Base-by-base conservation (phyloP, 176 grass and related monocot genomes). In the Carex littledalei region DNA sequence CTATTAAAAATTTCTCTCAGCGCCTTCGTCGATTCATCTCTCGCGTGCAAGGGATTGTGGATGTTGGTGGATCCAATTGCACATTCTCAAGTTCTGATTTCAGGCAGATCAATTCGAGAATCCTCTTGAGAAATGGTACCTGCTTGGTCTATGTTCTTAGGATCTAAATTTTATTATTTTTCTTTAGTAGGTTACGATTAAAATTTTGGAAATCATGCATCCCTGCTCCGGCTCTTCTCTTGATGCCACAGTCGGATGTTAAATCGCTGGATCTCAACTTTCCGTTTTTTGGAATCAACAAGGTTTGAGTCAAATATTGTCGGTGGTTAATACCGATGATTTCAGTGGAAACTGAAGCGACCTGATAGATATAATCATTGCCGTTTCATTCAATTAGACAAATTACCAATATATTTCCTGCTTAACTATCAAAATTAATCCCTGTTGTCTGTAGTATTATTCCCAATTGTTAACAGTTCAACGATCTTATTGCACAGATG, bases 401-500 rank as follows among this genome's bases (percentile, higher is more conserved):
- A 47, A 20, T 12, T 31, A 58, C 5, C 57, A 57, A 6, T 54
- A 20, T 78, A 3, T 34, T 29, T 78, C 31, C 77, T 61, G 21
- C 14, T 55, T 55, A 57, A 59, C 21, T 80, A 32, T 16, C 5
- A 11, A 34, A 16, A 57, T 60, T 57, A 37, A 58, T 1, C 39
- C 22, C 47, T 45, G 8, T 63, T 81, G 31, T 81, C n/a, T 63
- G 31, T 54, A n/a, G 18, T 43, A 63, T 21, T 15, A 39, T 47
- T 12, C 50, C 56, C 56, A 60, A 82, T 43, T 64, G 73, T 56
- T 55, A 68, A 83, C 43, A 35, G 14, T 83, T 83, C 11, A 35
- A 45, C 12, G 16, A 60, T 81, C 39, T 83, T 84, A 11, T 69
- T 67, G 63, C 34, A 88, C 81, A 87, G 96, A 94, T 99, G 96